Conservation (phyloP, 163 green algal genomes). For the Chlorella variabilis region DNA sequence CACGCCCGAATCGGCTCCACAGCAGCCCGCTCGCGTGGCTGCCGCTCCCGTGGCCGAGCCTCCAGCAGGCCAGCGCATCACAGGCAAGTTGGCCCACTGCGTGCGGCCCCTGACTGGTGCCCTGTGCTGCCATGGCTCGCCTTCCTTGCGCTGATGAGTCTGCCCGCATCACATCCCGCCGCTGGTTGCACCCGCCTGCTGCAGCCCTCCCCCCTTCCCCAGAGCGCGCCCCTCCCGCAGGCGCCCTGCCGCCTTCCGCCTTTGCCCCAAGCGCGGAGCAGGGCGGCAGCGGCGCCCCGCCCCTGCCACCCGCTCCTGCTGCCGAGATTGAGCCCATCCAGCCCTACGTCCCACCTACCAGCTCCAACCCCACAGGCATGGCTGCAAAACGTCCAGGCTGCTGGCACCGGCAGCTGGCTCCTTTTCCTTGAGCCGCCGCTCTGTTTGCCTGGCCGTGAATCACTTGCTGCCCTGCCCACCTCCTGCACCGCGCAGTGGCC, state of each 20-base stretch:
- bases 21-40: too few species aligned
- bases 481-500: neutral
- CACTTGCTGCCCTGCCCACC: too few species aligned
- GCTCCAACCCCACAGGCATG: slow-evolving; percentile 14
- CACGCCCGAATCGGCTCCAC: neutral
- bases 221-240: neutral
- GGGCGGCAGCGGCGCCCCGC: neutral
- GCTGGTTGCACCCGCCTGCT: neutral
- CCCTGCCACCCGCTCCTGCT: neutral
- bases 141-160: too few species aligned
- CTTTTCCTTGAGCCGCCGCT: too few species aligned
- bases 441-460: too few species aligned
- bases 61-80: too few species aligned
- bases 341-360: slow-evolving; percentile 1
- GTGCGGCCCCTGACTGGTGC: too few species aligned
- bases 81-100: too few species aligned
- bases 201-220: neutral
- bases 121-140: too few species aligned
- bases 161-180: too few species aligned
- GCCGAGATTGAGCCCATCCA: neutral
- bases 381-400: neutral
- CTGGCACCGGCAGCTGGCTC: neutral
- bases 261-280: neutral
- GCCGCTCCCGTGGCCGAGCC: too few species aligned
- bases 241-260: too few species aligned